Evolutionary conservation across 2,329 filamentous ascomycete genomes (phyloP), one percentile per base, ranked within the genome.

Genomic region (Rasamsonia emersonii): DNA sequence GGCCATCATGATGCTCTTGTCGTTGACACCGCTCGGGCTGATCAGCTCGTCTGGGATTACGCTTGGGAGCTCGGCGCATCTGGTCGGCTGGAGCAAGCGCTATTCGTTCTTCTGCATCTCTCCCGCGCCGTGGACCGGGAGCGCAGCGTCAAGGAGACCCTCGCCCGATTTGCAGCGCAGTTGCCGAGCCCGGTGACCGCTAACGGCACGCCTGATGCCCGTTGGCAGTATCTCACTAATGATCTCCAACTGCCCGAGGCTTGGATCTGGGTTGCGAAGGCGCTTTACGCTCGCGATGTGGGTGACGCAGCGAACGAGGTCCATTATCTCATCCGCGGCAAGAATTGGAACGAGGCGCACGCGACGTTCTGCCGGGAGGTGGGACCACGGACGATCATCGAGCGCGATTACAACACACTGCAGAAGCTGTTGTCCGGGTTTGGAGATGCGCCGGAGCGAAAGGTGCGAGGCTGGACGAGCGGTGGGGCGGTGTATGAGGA

Each of bases 221-320:
- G 60, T 32, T 85, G 78, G 56, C 63, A 59, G 8, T 69, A 71
- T 9, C 64, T 91, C 14, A 72, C 72, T 0, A 63, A 71, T 26
- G 75, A 74, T 18, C 73, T 88, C 32, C 73, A 75, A 41, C 74
- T 96, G 24, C 86, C 89, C 0, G 59, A 70, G 1, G 58, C 71
- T 3, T 93, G 89, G 86, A 70, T 96, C 30, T 93, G 84, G 77
- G 76, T 85, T 38, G 85, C 91, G 11, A 84, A 88, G 51, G 88
- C 88, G 9, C 68, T 89, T 9, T 81, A 82, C 57, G 86, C 86
- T 59, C 81, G 83, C 39, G 78, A 79, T 36, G 75, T 73, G 48
- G 75, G 77, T 41, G 77, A 88, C 52, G 70, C 81, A 8, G 71
- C 69, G 27, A 67, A 68, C 4, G 85, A 94, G 56, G 82, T 89